A percentile compares a stretch with the other conserved stretches of the same genome.
Evolutionary conservation across 371 early-diverging fungal genomes (phyloP).

Genomic region (Saksenaea vasiformis): DNA sequence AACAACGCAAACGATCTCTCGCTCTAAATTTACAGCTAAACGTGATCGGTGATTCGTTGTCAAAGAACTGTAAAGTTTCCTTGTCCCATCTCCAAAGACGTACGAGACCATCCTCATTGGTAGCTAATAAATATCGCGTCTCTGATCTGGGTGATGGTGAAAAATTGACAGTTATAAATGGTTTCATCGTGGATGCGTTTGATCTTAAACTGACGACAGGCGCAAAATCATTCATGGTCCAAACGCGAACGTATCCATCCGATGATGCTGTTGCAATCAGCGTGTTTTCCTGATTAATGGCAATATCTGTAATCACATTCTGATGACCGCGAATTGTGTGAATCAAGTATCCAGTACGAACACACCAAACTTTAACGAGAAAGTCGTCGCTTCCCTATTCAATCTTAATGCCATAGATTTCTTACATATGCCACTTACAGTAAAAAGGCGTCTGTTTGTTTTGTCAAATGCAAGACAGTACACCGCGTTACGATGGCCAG

Average conservation of each 20-base stretch:
- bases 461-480: slow-evolving; percentile 79
- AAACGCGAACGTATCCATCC: slow-evolving; percentile 80
- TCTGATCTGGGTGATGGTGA: slow-evolving; percentile 81
- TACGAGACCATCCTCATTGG: slow-evolving; percentile 74
- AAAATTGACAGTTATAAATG: slow-evolving; percentile 75
- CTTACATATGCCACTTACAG: slow-evolving; percentile 36
- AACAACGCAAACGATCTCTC: slow-evolving; percentile 64
- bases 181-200: slow-evolving; percentile 51
- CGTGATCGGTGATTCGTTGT: slow-evolving; percentile 58
- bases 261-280: slow-evolving; percentile 83
- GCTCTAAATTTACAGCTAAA: slow-evolving; percentile 65
- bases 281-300: slow-evolving; percentile 80
- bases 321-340: slow-evolving; percentile 84
- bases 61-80: slow-evolving; percentile 53
- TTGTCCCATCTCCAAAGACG: slow-evolving; percentile 79
- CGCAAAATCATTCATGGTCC: slow-evolving; percentile 76
- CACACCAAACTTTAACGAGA: slow-evolving; percentile 87
- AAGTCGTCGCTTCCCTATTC: slow-evolving; percentile 79
- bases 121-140: slow-evolving; percentile 75
- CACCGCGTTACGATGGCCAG: slow-evolving; percentile 76
- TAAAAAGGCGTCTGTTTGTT: slow-evolving; percentile 72
- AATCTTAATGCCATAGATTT: not conserved
- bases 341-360: slow-evolving; percentile 78
- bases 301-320: slow-evolving; percentile 78
- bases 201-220: slow-evolving; percentile 66